Evolutionary conservation across 208 protist species (phyloP).

Genomic region (Leishmania lainsoni): DNA sequence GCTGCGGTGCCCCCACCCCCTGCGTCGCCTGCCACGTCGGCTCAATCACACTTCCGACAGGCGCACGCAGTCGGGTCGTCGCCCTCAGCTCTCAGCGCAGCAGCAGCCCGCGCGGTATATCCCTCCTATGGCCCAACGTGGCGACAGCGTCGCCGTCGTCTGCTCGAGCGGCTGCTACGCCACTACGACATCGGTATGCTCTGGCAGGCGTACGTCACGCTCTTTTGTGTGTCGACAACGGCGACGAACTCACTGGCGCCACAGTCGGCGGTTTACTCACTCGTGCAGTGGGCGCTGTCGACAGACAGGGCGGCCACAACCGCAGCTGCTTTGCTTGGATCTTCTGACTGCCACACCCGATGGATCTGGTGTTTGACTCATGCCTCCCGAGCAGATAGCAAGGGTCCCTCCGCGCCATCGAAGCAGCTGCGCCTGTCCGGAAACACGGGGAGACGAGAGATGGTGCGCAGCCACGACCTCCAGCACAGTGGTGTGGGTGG

Average conservation of each 20-base stretch:
- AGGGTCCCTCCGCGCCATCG: background rate
- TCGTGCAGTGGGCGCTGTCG: conserved; percentile 22
- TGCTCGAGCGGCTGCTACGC: conserved; percentile 25
- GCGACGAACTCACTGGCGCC: conserved; percentile 8
- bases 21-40: background rate
- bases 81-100: background rate
- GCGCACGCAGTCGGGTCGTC: background rate
- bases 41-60: background rate
- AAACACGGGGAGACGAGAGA: background rate
- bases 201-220: conserved; percentile 37
- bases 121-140: conserved; percentile 7
- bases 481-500: background rate
- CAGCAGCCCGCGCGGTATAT: background rate
- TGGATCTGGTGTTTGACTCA: conserved; percentile 26
- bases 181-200: conserved; percentile 33
- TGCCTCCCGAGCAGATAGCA: background rate
- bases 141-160: conserved; percentile 25
- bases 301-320: conserved; percentile 4
- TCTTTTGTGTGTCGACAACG: conserved; percentile 23
- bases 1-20: background rate
- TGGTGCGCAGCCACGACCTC: background rate
- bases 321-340: conserved; percentile 11
- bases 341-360: background rate
- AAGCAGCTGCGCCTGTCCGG: background rate
- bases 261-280: conserved; percentile 19